phyloP scores from a whole-genome alignment of 805 yeast species.

The Saccharomycopsis javanensis region DNA sequence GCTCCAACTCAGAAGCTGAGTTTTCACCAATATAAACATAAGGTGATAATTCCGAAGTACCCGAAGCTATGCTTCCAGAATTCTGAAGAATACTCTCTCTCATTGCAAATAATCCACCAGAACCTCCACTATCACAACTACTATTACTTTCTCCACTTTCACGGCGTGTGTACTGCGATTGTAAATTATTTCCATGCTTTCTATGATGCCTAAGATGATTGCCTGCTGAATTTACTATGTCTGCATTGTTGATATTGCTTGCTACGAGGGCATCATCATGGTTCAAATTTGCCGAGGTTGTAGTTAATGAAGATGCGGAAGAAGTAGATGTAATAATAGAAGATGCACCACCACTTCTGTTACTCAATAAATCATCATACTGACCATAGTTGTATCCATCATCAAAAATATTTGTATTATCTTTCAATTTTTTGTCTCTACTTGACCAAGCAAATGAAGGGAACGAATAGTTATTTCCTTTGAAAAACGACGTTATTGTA shows the following conservation, averaged over 20 bases:
- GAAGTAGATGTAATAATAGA: neutral
- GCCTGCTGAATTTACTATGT: neutral
- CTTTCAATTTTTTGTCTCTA: neutral
- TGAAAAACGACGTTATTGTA: neutral
- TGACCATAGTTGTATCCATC: neutral
- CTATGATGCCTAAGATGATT: neutral
- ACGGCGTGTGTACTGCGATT: neutral
- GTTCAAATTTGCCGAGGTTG: neutral
- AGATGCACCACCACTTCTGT: neutral
- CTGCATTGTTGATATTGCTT: neutral
- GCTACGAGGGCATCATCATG: neutral
- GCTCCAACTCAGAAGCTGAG: neutral
- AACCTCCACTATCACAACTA: constrained; percentile 5
- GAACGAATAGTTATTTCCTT: neutral
- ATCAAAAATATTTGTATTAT: neutral
- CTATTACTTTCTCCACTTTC: neutral
- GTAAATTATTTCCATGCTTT: neutral
- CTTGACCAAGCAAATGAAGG: neutral
- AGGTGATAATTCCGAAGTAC: neutral
- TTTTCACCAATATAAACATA: neutral
- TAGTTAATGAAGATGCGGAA: neutral
- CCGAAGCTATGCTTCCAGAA: neutral
- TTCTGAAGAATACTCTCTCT: neutral
- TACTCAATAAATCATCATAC: neutral
- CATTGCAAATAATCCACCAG: constrained; percentile 17